These are phyloP conservation scores for Monilinia polystroma DNA, from an alignment of 2,329 filamentous ascomycete species.

Conservation along the genomic window DNA sequence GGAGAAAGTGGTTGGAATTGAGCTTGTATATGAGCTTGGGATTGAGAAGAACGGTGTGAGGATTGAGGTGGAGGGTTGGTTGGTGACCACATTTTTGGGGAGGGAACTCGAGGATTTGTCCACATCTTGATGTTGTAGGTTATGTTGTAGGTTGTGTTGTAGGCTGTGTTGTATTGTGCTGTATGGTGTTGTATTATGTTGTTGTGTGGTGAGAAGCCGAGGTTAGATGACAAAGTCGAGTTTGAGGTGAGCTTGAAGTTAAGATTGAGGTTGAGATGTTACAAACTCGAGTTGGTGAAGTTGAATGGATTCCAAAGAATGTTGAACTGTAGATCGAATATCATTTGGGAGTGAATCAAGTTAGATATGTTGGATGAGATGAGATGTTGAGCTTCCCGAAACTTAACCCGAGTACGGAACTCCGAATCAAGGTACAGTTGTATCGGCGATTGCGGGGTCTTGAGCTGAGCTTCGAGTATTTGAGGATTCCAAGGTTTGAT, in stretches of 20 bases:
- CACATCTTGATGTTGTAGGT: conserved; percentile 2
- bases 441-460: conserved; percentile 16
- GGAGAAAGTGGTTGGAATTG: conserved; percentile 26
- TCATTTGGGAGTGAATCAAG: no score
- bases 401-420: conserved; percentile 8
- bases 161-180: no score
- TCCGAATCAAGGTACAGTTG: conserved; percentile 10
- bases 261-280: background rate
- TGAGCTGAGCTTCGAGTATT: background rate
- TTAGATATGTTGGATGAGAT: no score
- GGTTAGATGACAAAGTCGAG: no score
- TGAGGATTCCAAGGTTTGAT: background rate
- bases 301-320: background rate
- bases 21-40: background rate
- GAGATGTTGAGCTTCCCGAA: background rate
- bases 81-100: conserved; percentile 16
- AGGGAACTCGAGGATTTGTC: conserved; percentile 10
- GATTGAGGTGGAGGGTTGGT: conserved; percentile 7
- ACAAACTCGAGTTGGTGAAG: background rate
- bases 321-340: no score
- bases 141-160: background rate
- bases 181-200: background rate
- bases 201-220: background rate
- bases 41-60: background rate
- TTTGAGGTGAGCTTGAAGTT: background rate